Percentiles rank a stretch among this genome's conserved stretches.
Evolutionary conservation across 345 rosid genomes (phyloP).

Genomic region (Rubroshorea leprosula): DNA sequence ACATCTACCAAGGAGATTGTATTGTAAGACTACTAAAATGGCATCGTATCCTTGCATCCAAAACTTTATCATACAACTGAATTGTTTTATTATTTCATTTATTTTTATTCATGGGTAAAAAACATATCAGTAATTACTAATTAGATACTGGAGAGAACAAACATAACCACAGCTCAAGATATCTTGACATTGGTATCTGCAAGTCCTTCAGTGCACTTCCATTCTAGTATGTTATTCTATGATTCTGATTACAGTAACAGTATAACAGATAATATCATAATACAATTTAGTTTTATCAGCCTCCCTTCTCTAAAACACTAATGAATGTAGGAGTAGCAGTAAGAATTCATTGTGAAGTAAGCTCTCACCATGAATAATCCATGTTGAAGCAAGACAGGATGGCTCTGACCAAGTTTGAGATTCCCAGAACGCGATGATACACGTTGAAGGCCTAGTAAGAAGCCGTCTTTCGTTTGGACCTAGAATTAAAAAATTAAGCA

Average conservation of each 20-base stretch:
- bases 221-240: too few relatives aligned
- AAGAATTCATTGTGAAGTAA: not conserved
- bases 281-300: not conserved
- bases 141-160: not conserved
- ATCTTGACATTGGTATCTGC: too few relatives aligned
- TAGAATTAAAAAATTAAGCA: conserved; percentile 11
- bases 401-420: conserved; percentile 27
- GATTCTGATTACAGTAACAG: too few relatives aligned
- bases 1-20: not conserved
- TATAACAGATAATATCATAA: not conserved
- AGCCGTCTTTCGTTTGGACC: conserved; percentile 84
- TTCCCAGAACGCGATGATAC: conserved; percentile 42
- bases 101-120: too few relatives aligned
- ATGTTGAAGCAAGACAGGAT: conserved; percentile 83
- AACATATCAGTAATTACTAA: not conserved
- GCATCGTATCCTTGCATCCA: too few relatives aligned
- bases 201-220: too few relatives aligned
- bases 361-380: conserved; percentile 81
- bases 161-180: not conserved
- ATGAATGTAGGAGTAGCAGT: not conserved
- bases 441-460: conserved; percentile 69
- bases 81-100: too few relatives aligned
- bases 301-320: not conserved
- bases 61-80: not conserved
- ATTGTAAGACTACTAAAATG: too few relatives aligned